Base-by-base conservation (phyloP, 441 rosid species). In the Jatropha multifida region DNA sequence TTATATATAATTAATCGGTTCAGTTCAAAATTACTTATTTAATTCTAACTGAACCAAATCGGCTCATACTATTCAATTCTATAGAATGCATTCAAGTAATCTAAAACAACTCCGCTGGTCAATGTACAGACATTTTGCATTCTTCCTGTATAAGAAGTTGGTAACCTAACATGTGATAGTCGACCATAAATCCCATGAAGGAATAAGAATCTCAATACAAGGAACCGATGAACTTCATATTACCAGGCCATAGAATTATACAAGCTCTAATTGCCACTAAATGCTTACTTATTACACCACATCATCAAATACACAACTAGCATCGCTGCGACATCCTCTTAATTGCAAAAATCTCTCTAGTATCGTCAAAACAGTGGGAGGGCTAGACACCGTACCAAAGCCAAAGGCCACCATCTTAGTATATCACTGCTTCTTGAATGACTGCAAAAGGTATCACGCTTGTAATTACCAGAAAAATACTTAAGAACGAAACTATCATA, bases 341-440 rank as follows among this genome's bases (percentile, higher is more conserved):
- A 48, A 26, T 5, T 61, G 32, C 37, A 48, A 51, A 49, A 9
- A 17, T 18, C 42, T 44, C 17, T 62, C 11, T 15, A 1, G 23
- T 49, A 44, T 48, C 46, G 9, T 5, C 0, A 65, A 6, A 18
- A 32, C n/a, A 13, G 0, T 46, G 13, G 18, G 4, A 23, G 20
- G 27, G 26, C 0, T 7, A 11, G 37, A 14, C 42, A 23, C 0
- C 44, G 18, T 3, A 9, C 2, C 38, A 2, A 52, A 40, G 38
- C 7, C 27, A 27, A 12, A 2, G 18, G 7, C 65, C 49, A 11
- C 46, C 42, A 4, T 32, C 44, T 23, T 44, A 64, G 12, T 11
- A 63, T 5, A 3, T 82, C 81, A 78, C 73, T 68, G 78, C 18
- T 86, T 85, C 85, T 85, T 87, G 73, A 80, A 81, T 4, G 85